Conservation (phyloP, 352 stramenopile genomes). For the Nothophytophthora sp. region DNA sequence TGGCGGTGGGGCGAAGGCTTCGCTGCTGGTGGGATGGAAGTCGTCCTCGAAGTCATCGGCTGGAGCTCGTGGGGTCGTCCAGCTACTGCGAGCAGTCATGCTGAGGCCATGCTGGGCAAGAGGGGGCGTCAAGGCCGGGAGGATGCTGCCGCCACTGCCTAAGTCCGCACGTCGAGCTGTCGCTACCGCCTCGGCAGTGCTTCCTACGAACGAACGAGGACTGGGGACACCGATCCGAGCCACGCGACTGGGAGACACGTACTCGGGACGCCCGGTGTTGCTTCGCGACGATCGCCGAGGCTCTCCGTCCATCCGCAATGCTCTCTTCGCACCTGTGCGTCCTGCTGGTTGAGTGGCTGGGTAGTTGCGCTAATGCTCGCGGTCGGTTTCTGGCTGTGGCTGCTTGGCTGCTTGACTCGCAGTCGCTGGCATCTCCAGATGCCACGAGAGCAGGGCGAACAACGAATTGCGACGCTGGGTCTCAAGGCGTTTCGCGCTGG, state of each 20-base stretch:
- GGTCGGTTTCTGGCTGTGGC: no score
- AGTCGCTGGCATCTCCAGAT: no score
- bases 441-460: no score
- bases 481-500: no score
- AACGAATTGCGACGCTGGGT: no score
- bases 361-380: no score
- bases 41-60: constrained; percentile 9
- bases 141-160: constrained; percentile 29
- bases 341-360: no score
- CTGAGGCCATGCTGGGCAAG: constrained; percentile 30
- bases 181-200: constrained; percentile 19
- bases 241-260: constrained; percentile 20
- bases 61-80: constrained; percentile 42
- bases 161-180: constrained; percentile 23
- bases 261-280: constrained; percentile 10
- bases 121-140: constrained; percentile 33
- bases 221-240: constrained; percentile 25
- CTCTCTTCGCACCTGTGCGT: background rate
- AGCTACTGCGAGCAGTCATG: constrained; percentile 44
- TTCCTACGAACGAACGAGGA: constrained; percentile 19
- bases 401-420: no score
- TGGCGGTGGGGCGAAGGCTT: constrained; percentile 16
- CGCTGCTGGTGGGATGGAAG: constrained; percentile 6
- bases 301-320: constrained; percentile 5
- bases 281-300: constrained; percentile 11